Conservation (phyloP, 768 basidiomycete genomes). For the Phanerochaete sordida region DNA sequence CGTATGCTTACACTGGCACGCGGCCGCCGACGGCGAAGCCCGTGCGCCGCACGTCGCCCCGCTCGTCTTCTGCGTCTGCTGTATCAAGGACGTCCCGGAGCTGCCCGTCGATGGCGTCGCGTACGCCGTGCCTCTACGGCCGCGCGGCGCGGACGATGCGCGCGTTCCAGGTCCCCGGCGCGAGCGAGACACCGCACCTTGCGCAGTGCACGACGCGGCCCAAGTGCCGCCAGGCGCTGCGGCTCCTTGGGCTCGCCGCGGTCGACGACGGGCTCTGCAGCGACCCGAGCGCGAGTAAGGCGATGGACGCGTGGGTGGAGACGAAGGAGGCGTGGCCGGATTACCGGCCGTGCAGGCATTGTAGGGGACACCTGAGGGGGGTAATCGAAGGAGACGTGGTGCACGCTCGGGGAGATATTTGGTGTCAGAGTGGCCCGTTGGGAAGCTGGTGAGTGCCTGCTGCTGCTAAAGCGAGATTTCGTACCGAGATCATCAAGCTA, state of each 20-base stretch:
- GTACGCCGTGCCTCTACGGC: too few species aligned
- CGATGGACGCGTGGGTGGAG: background rate
- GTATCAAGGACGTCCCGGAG: background rate
- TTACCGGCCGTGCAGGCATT: background rate
- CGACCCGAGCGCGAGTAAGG: background rate
- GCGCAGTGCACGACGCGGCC: background rate
- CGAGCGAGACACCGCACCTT: background rate
- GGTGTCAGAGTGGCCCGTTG: background rate
- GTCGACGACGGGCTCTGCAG: background rate
- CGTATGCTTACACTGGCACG: constrained; percentile 25
- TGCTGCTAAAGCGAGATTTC: too few species aligned
- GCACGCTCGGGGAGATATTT: background rate
- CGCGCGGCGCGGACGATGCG: background rate
- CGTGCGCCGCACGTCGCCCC: background rate
- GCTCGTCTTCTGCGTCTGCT: background rate
- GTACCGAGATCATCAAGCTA: too few species aligned
- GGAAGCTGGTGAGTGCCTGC: background rate
- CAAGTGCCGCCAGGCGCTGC: background rate
- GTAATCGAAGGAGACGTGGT: background rate
- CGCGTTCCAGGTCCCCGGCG: background rate
- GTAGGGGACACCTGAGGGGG: background rate
- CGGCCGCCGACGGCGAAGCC: constrained; percentile 35
- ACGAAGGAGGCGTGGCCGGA: background rate
- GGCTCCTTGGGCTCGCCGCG: background rate
- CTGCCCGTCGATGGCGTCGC: background rate